Base-by-base conservation (phyloP, 768 basidiomycete genomes). In the Lentinus tigrinus region DNA sequence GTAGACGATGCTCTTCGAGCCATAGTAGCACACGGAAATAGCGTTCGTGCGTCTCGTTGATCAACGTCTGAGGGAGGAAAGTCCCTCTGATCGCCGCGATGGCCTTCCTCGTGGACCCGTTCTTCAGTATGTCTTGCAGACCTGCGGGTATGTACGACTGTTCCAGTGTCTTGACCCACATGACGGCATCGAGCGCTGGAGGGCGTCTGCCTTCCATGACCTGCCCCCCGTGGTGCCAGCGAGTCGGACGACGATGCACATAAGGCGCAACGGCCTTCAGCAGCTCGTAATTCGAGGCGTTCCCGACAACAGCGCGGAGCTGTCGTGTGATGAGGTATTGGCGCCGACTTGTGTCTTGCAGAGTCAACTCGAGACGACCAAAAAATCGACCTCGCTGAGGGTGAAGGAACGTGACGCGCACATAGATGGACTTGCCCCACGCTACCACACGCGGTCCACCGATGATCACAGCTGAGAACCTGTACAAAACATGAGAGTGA, bases 301-400 rank as follows among this genome's bases (percentile, higher is more conserved):
- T 76, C 1, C 85, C 85, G 34, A 84, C 77, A 5, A 77, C 77
- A 13, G 78, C 83, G 26, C 62, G 56, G 1, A 85, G 61, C 6
- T 63, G 67, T 3, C 85, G 78, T 0, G 75, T 51, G 13, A 63
- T 43, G 31, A 52, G 54, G 24, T 69, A 54, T 0, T 47, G 17
- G 1, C 52, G 36, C 17, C 28, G 27, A 9, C 19, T 27, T 4
- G 23, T 11, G 23, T 26, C 81, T 60, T 81, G 70, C 63, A 88
- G 82, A 0, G 75, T 48, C 13, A 88, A 57, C 60, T 87, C 84
- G 3, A 82, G 57, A 0, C 81, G 77, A 47, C 84, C 82, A 47
- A 82, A 75, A 55, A 75, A 83, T 2, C 80, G 73, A 7, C 86
- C 85, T 24, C 54, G 60, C 2, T 59, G 36, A 0, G 43, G 5